phyloP scores from a whole-genome alignment of 2,329 filamentous ascomycete species.

The Penicillium sumatraense region DNA sequence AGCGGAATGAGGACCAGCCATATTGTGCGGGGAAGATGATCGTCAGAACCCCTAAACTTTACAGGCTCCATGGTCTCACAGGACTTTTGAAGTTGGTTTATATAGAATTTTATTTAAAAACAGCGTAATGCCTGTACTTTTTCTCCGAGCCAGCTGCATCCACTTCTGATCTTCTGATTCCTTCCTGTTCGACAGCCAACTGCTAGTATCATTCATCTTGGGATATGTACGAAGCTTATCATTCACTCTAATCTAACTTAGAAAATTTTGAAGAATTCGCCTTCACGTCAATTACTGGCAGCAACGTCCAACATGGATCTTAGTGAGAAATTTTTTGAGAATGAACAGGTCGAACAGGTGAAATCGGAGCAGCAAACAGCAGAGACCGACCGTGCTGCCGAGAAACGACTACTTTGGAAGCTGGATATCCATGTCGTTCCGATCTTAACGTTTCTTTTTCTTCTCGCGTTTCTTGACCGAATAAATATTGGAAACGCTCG shows the following conservation, averaged over 20 bases:
- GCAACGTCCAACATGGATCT: slow-evolving; percentile 7
- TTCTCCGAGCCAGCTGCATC: not conserved
- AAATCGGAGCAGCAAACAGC: slow-evolving; percentile 7
- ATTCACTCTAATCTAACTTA: too few species aligned
- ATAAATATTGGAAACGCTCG: slow-evolving; percentile 56
- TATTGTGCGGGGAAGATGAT: slow-evolving; percentile 10
- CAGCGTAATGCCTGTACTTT: too few species aligned
- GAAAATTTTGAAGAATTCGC: too few species aligned
- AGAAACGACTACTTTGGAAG: slow-evolving; percentile 54
- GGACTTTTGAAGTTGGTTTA: not conserved
- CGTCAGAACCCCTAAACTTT: not conserved
- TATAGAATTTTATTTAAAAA: too few species aligned
- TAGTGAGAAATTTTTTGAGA: slow-evolving; percentile 12
- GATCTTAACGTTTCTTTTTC: slow-evolving; percentile 51
- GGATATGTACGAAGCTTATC: not conserved
- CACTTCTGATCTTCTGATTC: not conserved
- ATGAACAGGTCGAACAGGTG: slow-evolving; percentile 25
- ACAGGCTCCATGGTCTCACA: not conserved
- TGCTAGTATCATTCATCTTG: too few species aligned
- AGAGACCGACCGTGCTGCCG: slow-evolving; percentile 36
- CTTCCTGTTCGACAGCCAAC: not conserved
- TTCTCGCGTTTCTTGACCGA: slow-evolving; percentile 53
- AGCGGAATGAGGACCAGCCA: slow-evolving; percentile 3
- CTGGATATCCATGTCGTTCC: slow-evolving; percentile 55
- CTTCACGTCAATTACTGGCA: not conserved